Evolutionary conservation across 768 basidiomycete genomes (phyloP).

Genomic region (Dentipellis fragilis): DNA sequence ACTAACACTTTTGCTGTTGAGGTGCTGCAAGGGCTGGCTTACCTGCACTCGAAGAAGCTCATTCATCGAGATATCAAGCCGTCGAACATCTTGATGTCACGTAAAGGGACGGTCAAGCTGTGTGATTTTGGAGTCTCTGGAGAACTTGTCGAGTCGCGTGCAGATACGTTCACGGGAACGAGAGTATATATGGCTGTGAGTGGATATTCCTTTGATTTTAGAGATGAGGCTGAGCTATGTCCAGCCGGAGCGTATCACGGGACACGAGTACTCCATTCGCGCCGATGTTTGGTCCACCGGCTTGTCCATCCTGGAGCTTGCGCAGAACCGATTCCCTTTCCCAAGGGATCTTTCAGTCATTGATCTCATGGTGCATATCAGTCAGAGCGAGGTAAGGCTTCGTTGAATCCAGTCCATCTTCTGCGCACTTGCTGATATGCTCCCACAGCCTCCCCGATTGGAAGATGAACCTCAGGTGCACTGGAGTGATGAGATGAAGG

Average conservation of each 20-base stretch:
- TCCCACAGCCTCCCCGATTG: conserved; percentile 63
- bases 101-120: conserved; percentile 83
- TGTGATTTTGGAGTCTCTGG: conserved; percentile 98
- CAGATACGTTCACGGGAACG: conserved; percentile 95
- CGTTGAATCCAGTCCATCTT: conserved; percentile 2
- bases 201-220: conserved; percentile 15
- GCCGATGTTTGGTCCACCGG: conserved; percentile 99
- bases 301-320: conserved; percentile 87
- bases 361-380: conserved; percentile 87
- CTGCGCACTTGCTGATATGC: conserved; percentile 7
- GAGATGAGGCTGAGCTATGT: conserved; percentile 9
- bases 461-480: conserved; percentile 56
- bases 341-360: conserved; percentile 87
- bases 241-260: conserved; percentile 90
- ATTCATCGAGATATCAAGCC: conserved; percentile 97
- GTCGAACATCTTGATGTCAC: conserved; percentile 84
- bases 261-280: conserved; percentile 85
- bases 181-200: conserved; percentile 98
- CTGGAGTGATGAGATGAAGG: conserved; percentile 84
- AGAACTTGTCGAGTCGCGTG: conserved; percentile 82
- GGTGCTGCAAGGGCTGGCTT: conserved; percentile 87
- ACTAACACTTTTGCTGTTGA: conserved; percentile 21
- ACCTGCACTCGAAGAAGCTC: conserved; percentile 83
- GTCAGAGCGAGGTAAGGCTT: conserved; percentile 54
- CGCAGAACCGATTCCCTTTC: conserved; percentile 93